Evolutionary conservation across 352 stramenopile genomes (phyloP).

Genomic region (Phytophthora syringae): DNA sequence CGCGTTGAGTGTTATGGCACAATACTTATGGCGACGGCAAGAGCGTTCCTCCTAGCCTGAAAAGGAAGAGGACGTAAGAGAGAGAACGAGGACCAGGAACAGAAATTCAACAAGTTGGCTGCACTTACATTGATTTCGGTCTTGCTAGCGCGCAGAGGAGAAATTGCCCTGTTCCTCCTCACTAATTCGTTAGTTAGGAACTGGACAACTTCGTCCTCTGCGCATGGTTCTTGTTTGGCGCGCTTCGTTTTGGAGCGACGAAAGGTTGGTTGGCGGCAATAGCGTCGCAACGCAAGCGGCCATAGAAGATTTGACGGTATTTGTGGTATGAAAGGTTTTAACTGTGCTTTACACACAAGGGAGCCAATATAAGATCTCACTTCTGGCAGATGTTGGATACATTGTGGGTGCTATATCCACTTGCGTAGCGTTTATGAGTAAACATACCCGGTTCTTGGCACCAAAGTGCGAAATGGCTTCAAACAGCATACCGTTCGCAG

Average conservation of each 20-base stretch:
- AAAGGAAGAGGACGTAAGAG: slow-evolving; percentile 12
- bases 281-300: too few species aligned
- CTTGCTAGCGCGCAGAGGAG: too few species aligned
- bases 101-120: neutral
- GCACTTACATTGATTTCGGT: too few species aligned
- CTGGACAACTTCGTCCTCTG: neutral
- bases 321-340: neutral
- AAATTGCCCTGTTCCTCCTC: too few species aligned
- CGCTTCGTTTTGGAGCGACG: neutral
- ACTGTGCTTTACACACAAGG: neutral
- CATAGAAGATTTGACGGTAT: neutral
- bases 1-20: slow-evolving; percentile 7
- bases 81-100: neutral
- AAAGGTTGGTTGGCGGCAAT: too few species aligned
- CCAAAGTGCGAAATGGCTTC: neutral
- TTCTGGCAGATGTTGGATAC: neutral
- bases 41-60: neutral
- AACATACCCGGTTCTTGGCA: neutral
- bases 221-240: neutral
- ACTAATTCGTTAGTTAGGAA: too few species aligned
- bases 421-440: neutral
- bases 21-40: slow-evolving; percentile 10
- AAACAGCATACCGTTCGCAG: neutral
- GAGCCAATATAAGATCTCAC: neutral
- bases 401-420: neutral